Base-by-base conservation (phyloP, 2,329 filamentous ascomycete species). In the Raffaelea albimanens region DNA sequence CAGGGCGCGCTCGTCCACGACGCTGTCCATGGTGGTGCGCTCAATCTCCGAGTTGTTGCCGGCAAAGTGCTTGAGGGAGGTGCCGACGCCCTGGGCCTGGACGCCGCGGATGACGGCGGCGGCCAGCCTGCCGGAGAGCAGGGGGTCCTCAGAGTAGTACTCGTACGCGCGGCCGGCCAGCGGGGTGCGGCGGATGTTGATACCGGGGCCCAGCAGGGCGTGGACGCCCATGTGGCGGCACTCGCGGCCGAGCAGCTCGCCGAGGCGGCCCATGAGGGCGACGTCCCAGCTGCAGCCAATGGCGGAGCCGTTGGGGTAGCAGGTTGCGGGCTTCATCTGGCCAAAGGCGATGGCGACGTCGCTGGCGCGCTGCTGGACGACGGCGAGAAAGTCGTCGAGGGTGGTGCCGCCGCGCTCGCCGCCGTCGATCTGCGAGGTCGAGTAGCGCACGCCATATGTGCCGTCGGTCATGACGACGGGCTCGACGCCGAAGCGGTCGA, bases 31-130 rank as follows among this genome's bases (percentile, higher is more conserved):
- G 1, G 75, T 82, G 53, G 82, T 68, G 45, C 82, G 73, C 58
- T 80, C 68, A 0, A 82, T 85, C 61, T 87, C 83, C 59, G 85
- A 78, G 59, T 87, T 83, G 50, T 87, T 87, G 14, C 72, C 79
- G 19, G 83, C 79, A 51, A 84, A 85, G 61, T 78, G 45, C 40
- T 47, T 47, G 25, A 43, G 45, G 20, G 39, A 36, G n/a, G 45
- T 43, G 25, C 39, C 45, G n/a, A 47, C 45, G 25, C 45, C 45
- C 45, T 47, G 39, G 5, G 19, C 38, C 31, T 47, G 45, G 14
- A 42, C 16, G 39, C 45, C 45, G 29, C 11, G 20, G 29, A 47
- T 43, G 13, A 42, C 39, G 4, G 45, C 45, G 16, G 39, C 59
- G 31, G 64, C 63, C 45, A 63, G 57, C 19, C 59, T 56, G 18